phyloP scores from a whole-genome alignment of 2,329 filamentous ascomycete species.

The Ophiobolus disseminans region DNA sequence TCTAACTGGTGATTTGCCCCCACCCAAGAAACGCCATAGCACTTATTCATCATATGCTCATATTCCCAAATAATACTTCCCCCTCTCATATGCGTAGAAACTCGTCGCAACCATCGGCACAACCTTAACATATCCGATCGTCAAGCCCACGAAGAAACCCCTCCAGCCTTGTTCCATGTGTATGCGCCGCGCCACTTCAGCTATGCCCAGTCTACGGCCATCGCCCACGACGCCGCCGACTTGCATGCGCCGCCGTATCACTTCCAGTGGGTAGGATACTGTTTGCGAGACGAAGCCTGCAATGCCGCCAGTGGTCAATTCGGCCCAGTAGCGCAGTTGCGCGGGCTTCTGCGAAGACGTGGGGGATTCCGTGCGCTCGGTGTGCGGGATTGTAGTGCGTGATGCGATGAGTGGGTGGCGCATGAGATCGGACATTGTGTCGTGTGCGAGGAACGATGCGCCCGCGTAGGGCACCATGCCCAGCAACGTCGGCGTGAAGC shows the following conservation, averaged over 20 bases:
- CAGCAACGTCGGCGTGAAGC: slow-evolving; percentile 86
- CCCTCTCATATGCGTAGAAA: slow-evolving; percentile 72
- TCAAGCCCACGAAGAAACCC: slow-evolving; percentile 91
- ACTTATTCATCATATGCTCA: slow-evolving; percentile 27
- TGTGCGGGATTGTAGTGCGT: slow-evolving; percentile 77
- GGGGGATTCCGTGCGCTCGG: slow-evolving; percentile 47
- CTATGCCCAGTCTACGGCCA: slow-evolving; percentile 77
- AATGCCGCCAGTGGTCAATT: slow-evolving; percentile 81
- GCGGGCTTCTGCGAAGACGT: slow-evolving; percentile 64
- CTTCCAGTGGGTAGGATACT: slow-evolving; percentile 90
- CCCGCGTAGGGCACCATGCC: slow-evolving; percentile 98
- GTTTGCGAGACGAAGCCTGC: slow-evolving; percentile 92
- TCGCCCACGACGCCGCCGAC: slow-evolving; percentile 94
- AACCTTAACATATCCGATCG: slow-evolving; percentile 94
- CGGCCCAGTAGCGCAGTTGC: slow-evolving; percentile 82
- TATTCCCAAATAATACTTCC: slow-evolving; percentile 64
- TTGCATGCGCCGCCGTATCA: slow-evolving; percentile 92
- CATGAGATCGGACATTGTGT: slow-evolving; percentile 84
- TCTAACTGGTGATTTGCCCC: no score
- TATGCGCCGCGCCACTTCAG: slow-evolving; percentile 79
- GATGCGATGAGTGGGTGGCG: slow-evolving; percentile 70
- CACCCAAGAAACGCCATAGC: no score
- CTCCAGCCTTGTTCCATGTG: slow-evolving; percentile 75
- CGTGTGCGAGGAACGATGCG: slow-evolving; percentile 93
- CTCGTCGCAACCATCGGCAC: slow-evolving; percentile 83